A percentile compares a stretch with the other conserved stretches of the same genome.
Conservation (phyloP, 192 early-diverging fungal genomes). For the Lobosporangium transversale region DNA sequence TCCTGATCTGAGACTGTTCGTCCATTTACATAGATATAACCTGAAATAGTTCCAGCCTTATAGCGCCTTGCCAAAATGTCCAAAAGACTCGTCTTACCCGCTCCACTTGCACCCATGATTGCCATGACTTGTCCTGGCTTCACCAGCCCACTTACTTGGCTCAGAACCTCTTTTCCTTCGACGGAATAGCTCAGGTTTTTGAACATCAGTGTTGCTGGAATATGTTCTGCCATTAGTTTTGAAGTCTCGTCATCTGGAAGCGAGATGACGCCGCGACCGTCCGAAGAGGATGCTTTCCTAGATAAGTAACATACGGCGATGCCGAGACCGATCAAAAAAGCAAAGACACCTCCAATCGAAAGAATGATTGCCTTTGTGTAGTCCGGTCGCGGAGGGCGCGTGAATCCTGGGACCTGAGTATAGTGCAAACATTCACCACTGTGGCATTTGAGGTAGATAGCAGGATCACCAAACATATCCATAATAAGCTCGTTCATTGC, state of each 20-base stretch:
- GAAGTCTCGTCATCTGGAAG: constrained; percentile 68
- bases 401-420: constrained; percentile 83
- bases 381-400: constrained; percentile 50
- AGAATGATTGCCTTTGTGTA: constrained; percentile 52
- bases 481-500: constrained; percentile 86
- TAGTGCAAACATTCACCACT: constrained; percentile 91
- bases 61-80: constrained; percentile 88
- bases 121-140: constrained; percentile 90
- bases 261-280: constrained; percentile 41
- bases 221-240: constrained; percentile 81
- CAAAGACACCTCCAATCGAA: constrained; percentile 50
- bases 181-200: constrained; percentile 67
- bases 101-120: constrained; percentile 92
- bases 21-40: constrained; percentile 85
- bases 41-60: constrained; percentile 72
- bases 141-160: constrained; percentile 76
- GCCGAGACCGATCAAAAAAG: constrained; percentile 50
- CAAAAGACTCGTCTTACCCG: constrained; percentile 92
- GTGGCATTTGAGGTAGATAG: constrained; percentile 79
- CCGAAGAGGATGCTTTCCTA: constrained; percentile 17
- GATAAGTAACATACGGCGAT: constrained; percentile 41
- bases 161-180: constrained; percentile 52
- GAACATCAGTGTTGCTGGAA: constrained; percentile 72
- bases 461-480: constrained; percentile 82
- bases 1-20: constrained; percentile 66